These are phyloP conservation scores for Mucuna pruriens DNA, from an alignment of 306 rosid species.

Conservation along the genomic window DNA sequence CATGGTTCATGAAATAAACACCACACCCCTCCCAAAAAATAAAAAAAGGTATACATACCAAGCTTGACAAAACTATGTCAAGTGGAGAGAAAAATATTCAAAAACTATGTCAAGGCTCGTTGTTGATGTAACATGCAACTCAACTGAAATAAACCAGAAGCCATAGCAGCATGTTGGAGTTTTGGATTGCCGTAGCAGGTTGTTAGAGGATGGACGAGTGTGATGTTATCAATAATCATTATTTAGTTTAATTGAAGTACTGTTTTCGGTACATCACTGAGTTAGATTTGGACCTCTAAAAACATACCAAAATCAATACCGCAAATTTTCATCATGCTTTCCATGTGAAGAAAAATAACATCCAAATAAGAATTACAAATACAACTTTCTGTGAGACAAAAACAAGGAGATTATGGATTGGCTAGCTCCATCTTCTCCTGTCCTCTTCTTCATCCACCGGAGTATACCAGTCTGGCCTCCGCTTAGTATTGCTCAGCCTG, in stretches of 20 bases:
- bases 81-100: not conserved
- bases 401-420: not conserved
- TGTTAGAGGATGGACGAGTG: not conserved
- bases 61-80: not conserved
- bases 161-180: not conserved
- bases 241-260: constrained; percentile 25
- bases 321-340: constrained; percentile 15
- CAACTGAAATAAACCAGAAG: not conserved
- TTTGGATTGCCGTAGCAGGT: not conserved
- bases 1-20: too few species aligned
- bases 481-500: constrained; percentile 82
- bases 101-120: not conserved
- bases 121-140: not conserved
- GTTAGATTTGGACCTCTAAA: constrained; percentile 16
- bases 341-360: not conserved
- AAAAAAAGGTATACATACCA: not conserved
- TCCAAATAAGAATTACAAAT: constrained; percentile 6
- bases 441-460: constrained; percentile 96
- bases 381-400: constrained; percentile 28
- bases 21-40: not conserved
- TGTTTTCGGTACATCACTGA: not conserved
- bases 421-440: constrained; percentile 87
- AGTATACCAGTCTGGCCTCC: constrained; percentile 78
- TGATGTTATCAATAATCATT: not conserved
- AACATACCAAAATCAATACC: constrained; percentile 9